Evolutionary conservation across 1,284 basidiomycete species (phyloP).

Genomic region (Nidula niveotomentosa): DNA sequence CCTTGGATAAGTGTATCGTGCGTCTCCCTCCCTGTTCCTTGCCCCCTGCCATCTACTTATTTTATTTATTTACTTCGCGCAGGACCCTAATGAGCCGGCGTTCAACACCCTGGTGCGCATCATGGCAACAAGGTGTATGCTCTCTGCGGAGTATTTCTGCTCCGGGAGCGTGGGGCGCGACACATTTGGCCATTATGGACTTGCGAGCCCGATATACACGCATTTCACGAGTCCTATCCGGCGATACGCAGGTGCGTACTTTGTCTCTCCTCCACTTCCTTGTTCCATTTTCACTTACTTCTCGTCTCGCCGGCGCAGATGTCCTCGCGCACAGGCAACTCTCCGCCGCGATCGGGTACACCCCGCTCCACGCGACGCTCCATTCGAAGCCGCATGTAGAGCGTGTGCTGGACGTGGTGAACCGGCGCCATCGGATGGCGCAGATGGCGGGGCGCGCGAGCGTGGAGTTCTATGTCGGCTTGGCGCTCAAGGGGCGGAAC

Average conservation of each 20-base stretch:
- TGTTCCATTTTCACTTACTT: conserved; percentile 19
- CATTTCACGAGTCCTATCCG: conserved; percentile 97
- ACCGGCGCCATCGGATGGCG: conserved; percentile 92
- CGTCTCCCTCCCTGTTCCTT: no score
- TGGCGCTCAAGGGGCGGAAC: conserved; percentile 81
- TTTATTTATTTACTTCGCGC: conserved; percentile 7
- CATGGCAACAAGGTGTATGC: conserved; percentile 99
- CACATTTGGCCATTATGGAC: conserved; percentile 95
- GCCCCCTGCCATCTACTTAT: no score
- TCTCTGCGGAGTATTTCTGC: conserved; percentile 98
- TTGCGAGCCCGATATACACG: conserved; percentile 96
- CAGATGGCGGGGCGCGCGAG: conserved; percentile 97
- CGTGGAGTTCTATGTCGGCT: conserved; percentile 96
- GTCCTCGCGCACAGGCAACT: conserved; percentile 96
- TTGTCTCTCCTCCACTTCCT: no score
- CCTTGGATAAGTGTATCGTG: conserved; percentile 87
- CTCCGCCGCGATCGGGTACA: conserved; percentile 85
- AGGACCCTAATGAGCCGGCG: conserved; percentile 81
- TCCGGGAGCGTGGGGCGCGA: conserved; percentile 92
- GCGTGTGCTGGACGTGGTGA: conserved; percentile 84
- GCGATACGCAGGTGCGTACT: conserved; percentile 83
- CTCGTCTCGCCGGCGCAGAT: conserved; percentile 47
- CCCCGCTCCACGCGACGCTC: conserved; percentile 82
- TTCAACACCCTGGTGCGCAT: conserved; percentile 99
- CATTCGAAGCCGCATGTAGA: conserved; percentile 93